Percentiles rank a stretch among this genome's conserved stretches.
Evolutionary conservation across 305 asterid genomes (phyloP).

Genomic region (Petunia hybrid): DNA sequence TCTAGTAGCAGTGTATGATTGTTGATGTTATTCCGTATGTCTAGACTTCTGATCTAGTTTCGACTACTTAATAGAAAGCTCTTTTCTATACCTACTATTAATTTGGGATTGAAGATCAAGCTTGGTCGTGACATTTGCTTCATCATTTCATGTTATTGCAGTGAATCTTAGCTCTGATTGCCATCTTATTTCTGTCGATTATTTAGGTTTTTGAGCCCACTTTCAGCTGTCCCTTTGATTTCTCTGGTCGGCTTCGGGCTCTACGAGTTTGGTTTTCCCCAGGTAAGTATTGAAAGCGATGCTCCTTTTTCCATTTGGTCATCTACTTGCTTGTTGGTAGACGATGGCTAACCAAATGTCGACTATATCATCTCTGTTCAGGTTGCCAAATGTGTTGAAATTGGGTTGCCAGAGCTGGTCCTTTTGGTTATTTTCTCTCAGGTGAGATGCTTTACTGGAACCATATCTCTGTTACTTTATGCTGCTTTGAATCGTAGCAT

Average conservation of each 20-base stretch:
- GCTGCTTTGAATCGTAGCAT: not conserved
- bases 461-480: not conserved
- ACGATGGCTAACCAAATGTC: conserved; percentile 31
- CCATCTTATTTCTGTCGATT: not conserved
- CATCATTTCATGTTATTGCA: not conserved
- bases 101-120: not conserved
- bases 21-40: conserved; percentile 15
- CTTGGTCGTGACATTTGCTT: not conserved
- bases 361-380: conserved; percentile 41
- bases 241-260: conserved; percentile 89
- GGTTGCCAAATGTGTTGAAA: conserved; percentile 92
- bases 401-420: conserved; percentile 86
- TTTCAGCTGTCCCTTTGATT: conserved; percentile 90
- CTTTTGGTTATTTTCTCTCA: conserved; percentile 74
- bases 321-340: not conserved
- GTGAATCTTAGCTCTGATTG: conserved; percentile 18
- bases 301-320: not conserved
- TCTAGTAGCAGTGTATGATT: not conserved
- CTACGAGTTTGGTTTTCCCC: conserved; percentile 89
- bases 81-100: not conserved
- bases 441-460: conserved; percentile 47
- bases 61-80: not conserved
- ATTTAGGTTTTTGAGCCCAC: conserved; percentile 82
- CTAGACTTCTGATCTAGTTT: not conserved
- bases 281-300: conserved; percentile 56